Evolutionary conservation across 2,329 filamentous ascomycete genomes (phyloP), one percentile per base, ranked within the genome.

Genomic region (Nothophaeocryptopus gaeumannii): DNA sequence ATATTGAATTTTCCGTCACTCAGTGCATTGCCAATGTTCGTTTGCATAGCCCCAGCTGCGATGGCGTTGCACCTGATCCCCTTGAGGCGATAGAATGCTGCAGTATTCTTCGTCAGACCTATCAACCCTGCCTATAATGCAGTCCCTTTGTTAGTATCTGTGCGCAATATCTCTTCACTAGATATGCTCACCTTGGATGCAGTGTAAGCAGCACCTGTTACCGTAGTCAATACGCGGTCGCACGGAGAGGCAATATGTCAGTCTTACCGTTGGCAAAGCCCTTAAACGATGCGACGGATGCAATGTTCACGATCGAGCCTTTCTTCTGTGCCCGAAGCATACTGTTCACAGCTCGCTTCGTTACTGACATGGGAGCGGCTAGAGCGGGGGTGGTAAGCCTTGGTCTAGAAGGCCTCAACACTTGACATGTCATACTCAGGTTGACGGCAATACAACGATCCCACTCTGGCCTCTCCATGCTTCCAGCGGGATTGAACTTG

Each of bases 71-170:
- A 57, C 16, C 55, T 72, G 51, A 84, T 78, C 16, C 78, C 78
- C 64, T 77, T 75, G 29, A 68, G 67, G 1, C 74, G 74, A 58
- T 84, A 84, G 59, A 72, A 78, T 0, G 74, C 72, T 2, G 79
- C 80, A 11, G 78, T 83, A 65, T 78, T 83, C 64, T 77, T 78
- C 11, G 78, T 80, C 49, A 82, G 64, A 1, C 76, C 79, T 2
- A 79, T 59, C 11, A 82, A 61, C 8, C 74, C 79, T 56, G 81
- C 78, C 65, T 82, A 81, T 64, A 70, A 74, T 1, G 73, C 71
- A 0, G 77, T 79, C 51, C 14, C 47, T 46, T 51, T 32, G 26
- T 7, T 14, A 20, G 13, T 53, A 2, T 56, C 7, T 16, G 40
- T 51, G 15, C 46, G 40, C 20, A 51, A 47, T 12, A 14, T n/a